Base-by-base conservation (phyloP, 768 basidiomycete species). In the Lanmaoa pseudosensibilis region DNA sequence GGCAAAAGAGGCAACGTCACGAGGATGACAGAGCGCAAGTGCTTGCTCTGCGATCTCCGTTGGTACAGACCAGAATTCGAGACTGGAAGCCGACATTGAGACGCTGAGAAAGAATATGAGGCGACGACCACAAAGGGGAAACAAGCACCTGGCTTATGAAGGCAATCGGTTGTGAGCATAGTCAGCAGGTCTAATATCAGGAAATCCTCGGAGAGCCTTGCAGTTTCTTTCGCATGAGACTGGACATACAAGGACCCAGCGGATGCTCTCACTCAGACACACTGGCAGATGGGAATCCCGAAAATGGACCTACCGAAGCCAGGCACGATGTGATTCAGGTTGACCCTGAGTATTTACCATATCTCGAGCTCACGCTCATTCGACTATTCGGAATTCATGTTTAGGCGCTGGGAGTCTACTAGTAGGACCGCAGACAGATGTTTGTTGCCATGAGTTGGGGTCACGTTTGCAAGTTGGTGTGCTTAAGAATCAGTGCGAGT, bases 21-120 rank as follows among this genome's bases (percentile, higher is more conserved):
- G 71, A 40, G 84, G 82, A 59, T 80, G 76, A 61, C 83, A 84
- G 61, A 80, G 77, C 10, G 74, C 68, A 18, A 91, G 79, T 32
- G 83, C 77, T 40, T 80, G 77, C 62, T 90, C 83, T 23, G 78
- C 59, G 44, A 90, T 67, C 65, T 92, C 90, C 15, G 85, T 69
- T 40, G 69, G 65, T 33, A 80, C 52, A 8, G 56, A 48, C 56
- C 56, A 53, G 52, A 77, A 52, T 25, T 37, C 44, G 25, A 38
- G 30, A 33, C 34, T 54, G 7, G 58, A 53, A 25, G 10, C 15
- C 4, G 56, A 52, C 59, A 56, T 57, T 11, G 25, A 37, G 44
- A 39, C 36, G 18, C 43, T 52, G 47, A 19, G 36, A 52, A 55
- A n/a, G 59, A n/a, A 36, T 32, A 25, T 34, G 21, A 37, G 34